phyloP scores from a whole-genome alignment of 768 basidiomycete species.

The Pleurotus djamor region DNA sequence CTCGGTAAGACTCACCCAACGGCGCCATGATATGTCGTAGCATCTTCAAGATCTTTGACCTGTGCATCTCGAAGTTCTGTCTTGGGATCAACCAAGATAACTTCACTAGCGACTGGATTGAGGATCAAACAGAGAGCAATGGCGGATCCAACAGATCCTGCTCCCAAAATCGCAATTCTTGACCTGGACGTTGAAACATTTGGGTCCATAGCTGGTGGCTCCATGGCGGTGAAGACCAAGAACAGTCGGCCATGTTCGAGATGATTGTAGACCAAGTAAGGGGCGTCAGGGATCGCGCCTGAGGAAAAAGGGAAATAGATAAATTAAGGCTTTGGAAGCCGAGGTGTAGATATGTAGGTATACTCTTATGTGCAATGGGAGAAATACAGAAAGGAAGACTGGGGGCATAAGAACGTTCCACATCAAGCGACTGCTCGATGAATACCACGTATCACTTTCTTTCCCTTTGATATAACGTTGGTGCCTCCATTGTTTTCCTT shows the following conservation, averaged over 20 bases:
- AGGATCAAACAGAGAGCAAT: constrained; percentile 12
- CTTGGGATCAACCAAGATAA: constrained; percentile 11
- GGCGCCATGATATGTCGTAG: constrained; percentile 4
- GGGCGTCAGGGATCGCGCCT: no score
- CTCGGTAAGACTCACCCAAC: not conserved
- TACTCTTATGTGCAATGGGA: not conserved
- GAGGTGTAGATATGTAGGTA: constrained; percentile 8
- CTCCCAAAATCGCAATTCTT: constrained; percentile 13
- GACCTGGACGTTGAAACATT: constrained; percentile 1
- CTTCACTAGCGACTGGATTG: constrained; percentile 8
- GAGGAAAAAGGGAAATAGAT: no score
- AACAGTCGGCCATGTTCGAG: not conserved
- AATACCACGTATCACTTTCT: not conserved
- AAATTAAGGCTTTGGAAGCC: no score
- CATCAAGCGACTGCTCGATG: constrained; percentile 4
- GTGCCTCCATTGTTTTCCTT: not conserved
- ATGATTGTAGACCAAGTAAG: no score
- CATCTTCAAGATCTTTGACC: constrained; percentile 12
- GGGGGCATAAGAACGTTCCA: no score
- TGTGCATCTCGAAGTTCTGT: constrained; percentile 8
- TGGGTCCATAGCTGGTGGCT: constrained; percentile 6
- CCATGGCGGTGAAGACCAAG: not conserved
- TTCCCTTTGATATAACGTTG: constrained; percentile 1
- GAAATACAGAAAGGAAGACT: not conserved
- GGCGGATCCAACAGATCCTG: constrained; percentile 13